Evolutionary conservation across 805 yeast species (phyloP), one percentile per base, ranked within the genome.

Genomic region (Wickerhamiella galacta): DNA sequence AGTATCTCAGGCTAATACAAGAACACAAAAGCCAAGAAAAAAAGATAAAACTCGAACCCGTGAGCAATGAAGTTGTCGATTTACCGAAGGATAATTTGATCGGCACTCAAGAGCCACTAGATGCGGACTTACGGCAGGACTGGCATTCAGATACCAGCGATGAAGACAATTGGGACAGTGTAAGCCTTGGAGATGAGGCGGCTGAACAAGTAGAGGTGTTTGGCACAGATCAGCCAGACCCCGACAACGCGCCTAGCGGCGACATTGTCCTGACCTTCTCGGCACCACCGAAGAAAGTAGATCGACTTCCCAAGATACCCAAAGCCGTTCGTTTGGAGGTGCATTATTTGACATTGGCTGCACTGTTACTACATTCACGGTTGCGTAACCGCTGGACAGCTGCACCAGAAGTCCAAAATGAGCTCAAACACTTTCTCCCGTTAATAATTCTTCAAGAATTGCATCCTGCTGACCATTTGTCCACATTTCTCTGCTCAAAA

Each of bases 321-420:
- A 20, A 11, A 20, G 8, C 23, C 8, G 23, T 20, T 11, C 8
- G 23, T 8, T 20, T 33, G 12, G 29, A 25, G 29, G 25, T 34
- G 4, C 37, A 34, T 20, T 28, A 24, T n/a, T 9, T 29, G 6
- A 20, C 17, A 9, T 21, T 34, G 15, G 37, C 28, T 8, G 16
- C 18, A 4, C 16, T 34, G 16, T 20, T 78, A 34, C 48, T 65
- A 2, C 92, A 80, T 49, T 90, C 83, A 0, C 60, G 61, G 0
- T 45, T 70, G 3, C 63, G 93, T 17, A 87, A 85, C 48, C 42
- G 55, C 5, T 85, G 95, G 95, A 66, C 82, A 39, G 69, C 68
- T 37, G 68, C 70, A 39, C 45, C 48, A 1, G 38, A 41, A 3
- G 46, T 79, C 0, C 59, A 63, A 12, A 33, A 43, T 12, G 41